Conservation (phyloP, 129 eudicot genomes). For the Flaveria brownii region DNA sequence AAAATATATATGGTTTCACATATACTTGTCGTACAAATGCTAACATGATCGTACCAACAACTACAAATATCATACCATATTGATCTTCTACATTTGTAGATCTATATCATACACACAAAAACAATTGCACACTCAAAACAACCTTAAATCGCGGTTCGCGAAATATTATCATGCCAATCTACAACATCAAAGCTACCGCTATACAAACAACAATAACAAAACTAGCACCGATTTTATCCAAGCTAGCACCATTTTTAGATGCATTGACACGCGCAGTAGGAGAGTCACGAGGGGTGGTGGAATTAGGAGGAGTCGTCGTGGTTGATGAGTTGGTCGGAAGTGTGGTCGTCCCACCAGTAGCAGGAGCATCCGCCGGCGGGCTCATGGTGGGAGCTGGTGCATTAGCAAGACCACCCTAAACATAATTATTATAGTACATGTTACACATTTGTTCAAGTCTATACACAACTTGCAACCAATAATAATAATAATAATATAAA, state of each 20-base stretch:
- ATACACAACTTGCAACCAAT: not conserved
- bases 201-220: slow-evolving; percentile 15
- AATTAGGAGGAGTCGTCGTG: slow-evolving; percentile 28
- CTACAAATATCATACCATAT: slow-evolving; percentile 13
- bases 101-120: slow-evolving; percentile 24
- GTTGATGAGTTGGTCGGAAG: slow-evolving; percentile 38
- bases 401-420: slow-evolving; percentile 36
- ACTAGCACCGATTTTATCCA: not conserved
- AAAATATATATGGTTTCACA: not conserved
- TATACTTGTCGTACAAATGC: not conserved
- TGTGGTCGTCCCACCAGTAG: slow-evolving; percentile 22
- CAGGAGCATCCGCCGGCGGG: slow-evolving; percentile 29
- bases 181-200: slow-evolving; percentile 26
- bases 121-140: slow-evolving; percentile 18
- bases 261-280: slow-evolving; percentile 35
- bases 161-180: not conserved
- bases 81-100: slow-evolving; percentile 22
- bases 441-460: no score
- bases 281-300: slow-evolving; percentile 33
- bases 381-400: slow-evolving; percentile 36
- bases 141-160: not conserved
- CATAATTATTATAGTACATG: not conserved
- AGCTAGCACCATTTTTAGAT: slow-evolving; percentile 30
- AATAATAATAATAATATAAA: not conserved
- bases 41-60: slow-evolving; percentile 2